These are phyloP conservation scores for Epithemia pelagica DNA, from an alignment of 108 stramenopile genomes.

Conservation along the genomic window DNA sequence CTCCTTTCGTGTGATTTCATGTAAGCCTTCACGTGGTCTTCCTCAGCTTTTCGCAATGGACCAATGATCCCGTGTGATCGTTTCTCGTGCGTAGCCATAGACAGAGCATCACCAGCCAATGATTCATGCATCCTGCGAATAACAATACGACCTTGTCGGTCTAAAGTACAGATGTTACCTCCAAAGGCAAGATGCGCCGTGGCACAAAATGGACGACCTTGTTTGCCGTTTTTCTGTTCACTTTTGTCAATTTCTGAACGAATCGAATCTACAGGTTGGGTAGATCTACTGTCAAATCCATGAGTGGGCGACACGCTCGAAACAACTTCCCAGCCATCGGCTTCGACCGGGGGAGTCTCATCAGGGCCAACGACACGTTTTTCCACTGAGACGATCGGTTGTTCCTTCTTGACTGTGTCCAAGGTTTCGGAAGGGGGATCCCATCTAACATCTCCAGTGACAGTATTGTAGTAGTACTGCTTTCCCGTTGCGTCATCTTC, in stretches of 20 bases:
- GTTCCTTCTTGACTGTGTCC: too few species aligned
- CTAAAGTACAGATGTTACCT: background rate
- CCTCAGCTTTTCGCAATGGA: constrained; percentile 21
- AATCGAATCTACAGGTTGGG: too few species aligned
- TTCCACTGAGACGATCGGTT: too few species aligned
- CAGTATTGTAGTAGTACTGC: background rate
- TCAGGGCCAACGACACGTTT: too few species aligned
- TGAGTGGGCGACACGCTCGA: too few species aligned
- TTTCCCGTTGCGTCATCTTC: background rate
- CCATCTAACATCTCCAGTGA: too few species aligned
- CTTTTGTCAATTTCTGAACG: too few species aligned
- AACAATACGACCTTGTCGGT: background rate
- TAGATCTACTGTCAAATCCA: too few species aligned
- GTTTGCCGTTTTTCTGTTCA: background rate
- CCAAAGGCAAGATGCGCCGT: background rate
- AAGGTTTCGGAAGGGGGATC: too few species aligned
- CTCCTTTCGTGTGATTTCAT: constrained; percentile 25
- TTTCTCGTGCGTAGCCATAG: background rate
- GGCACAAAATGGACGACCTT: background rate
- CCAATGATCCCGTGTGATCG: constrained; percentile 33
- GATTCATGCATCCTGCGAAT: background rate
- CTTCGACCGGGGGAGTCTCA: background rate
- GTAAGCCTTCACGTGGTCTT: constrained; percentile 38
- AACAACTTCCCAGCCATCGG: background rate
- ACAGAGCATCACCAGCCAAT: background rate